Conservation (phyloP, 2,329 filamentous ascomycete genomes). For the Thielaviopsis populi region DNA sequence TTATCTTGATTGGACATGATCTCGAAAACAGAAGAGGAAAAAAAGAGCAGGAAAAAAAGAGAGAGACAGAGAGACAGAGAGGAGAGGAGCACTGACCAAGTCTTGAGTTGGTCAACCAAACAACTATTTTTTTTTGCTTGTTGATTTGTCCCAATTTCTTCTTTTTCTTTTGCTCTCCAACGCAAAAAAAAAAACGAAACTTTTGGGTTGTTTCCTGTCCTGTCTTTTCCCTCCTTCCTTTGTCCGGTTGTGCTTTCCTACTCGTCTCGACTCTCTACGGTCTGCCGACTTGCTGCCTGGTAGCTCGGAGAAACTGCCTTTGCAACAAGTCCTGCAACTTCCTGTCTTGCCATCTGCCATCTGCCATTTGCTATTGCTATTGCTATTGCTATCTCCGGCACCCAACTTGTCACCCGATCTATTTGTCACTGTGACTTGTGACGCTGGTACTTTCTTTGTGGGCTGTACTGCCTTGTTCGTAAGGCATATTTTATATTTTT, state of each 20-base stretch:
- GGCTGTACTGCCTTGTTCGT: no score
- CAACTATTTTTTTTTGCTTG: background rate
- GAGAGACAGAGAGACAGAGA: background rate
- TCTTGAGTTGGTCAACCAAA: background rate
- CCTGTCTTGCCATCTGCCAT: background rate
- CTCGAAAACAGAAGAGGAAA: background rate
- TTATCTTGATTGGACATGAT: background rate
- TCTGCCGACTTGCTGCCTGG: no score
- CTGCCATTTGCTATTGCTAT: no score
- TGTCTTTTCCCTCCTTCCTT: background rate
- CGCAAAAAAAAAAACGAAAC: no score
- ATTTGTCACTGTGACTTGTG: background rate
- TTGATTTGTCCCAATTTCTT: background rate
- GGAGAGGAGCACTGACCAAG: background rate
- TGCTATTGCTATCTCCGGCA: background rate
- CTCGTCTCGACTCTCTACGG: no score
- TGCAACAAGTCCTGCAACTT: background rate
- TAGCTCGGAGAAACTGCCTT: background rate
- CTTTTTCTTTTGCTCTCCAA: conserved; percentile 5
- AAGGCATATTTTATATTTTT: no score
- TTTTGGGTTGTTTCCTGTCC: no score
- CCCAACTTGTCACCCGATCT: background rate
- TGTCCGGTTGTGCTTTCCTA: background rate
- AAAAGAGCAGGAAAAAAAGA: background rate
- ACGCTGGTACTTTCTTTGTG: no score